Percentiles rank a stretch among this genome's conserved stretches.
Evolutionary conservation across 306 rosid species (phyloP).

Genomic region (Prunus armeniaca): DNA sequence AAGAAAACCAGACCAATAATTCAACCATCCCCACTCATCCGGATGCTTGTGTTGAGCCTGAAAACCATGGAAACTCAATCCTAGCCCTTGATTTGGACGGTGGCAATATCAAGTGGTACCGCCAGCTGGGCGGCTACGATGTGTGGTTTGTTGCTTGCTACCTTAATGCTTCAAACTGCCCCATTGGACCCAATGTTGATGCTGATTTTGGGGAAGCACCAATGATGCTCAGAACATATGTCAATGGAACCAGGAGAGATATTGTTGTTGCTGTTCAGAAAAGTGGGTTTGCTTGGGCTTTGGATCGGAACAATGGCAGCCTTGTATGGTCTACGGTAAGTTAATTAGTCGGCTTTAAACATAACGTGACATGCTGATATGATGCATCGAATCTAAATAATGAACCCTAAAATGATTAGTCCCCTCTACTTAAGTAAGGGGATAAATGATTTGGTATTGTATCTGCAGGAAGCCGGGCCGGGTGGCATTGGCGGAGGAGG

Average conservation of each 20-base stretch:
- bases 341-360: too few species aligned
- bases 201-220: slow-evolving; percentile 66
- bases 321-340: too few species aligned
- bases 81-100: slow-evolving; percentile 55
- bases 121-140: slow-evolving; percentile 65
- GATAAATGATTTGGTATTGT: neutral
- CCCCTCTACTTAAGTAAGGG: neutral
- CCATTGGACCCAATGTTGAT: slow-evolving; percentile 41
- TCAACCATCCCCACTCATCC: slow-evolving; percentile 27
- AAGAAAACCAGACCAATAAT: slow-evolving; percentile 35
- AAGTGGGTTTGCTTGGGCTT: too few species aligned
- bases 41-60: slow-evolving; percentile 51
- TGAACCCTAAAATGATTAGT: too few species aligned
- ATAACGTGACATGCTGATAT: too few species aligned
- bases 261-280: slow-evolving; percentile 22
- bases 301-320: too few species aligned
- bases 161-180: slow-evolving; percentile 38
- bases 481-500: slow-evolving; percentile 37
- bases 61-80: slow-evolving; percentile 57
- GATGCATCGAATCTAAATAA: too few species aligned
- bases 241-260: slow-evolving; percentile 35
- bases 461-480: slow-evolving; percentile 49
- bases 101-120: slow-evolving; percentile 50
- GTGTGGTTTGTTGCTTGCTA: slow-evolving; percentile 50
- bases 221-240: slow-evolving; percentile 29